Percentiles rank a stretch among this genome's conserved stretches.
These are phyloP conservation scores for Malus hybrid DNA, from an alignment of 331 rosid genomes.

Conservation along the genomic window DNA sequence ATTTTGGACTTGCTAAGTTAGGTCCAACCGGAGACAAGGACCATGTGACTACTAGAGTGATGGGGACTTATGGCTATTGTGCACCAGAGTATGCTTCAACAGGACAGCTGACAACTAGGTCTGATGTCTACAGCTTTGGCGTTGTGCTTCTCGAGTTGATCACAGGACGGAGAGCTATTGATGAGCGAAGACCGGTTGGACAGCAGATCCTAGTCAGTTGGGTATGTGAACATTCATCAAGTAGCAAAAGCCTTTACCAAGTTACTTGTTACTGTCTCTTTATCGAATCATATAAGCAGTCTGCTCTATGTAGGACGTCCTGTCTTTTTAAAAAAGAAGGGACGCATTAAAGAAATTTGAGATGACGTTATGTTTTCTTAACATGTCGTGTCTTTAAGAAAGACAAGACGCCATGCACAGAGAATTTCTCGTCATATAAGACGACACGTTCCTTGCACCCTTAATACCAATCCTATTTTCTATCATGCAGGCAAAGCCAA, in stretches of 20 bases:
- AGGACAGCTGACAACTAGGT: slow-evolving; percentile 47
- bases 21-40: slow-evolving; percentile 46
- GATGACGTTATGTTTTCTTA: too few relatives aligned
- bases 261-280: too few relatives aligned
- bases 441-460: neutral
- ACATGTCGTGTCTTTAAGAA: too few relatives aligned
- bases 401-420: too few relatives aligned
- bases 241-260: neutral
- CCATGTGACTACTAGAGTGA: slow-evolving; percentile 51
- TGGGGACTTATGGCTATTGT: slow-evolving; percentile 87
- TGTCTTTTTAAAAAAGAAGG: too few relatives aligned
- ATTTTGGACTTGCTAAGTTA: slow-evolving; percentile 72
- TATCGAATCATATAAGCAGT: too few relatives aligned
- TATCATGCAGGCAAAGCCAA: slow-evolving; percentile 61
- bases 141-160: slow-evolving; percentile 74
- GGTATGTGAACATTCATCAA: slow-evolving; percentile 33
- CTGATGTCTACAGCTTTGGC: slow-evolving; percentile 70
- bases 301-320: too few relatives aligned
- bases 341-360: too few relatives aligned
- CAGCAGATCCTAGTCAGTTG: slow-evolving; percentile 65
- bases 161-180: slow-evolving; percentile 59
- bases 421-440: neutral
- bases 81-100: slow-evolving; percentile 72
- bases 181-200: slow-evolving; percentile 21
- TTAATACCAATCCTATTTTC: slow-evolving; percentile 9